Percentiles rank a stretch among this genome's conserved stretches.
Evolutionary conservation across 2,329 filamentous ascomycete genomes (phyloP).

Genomic region (Fusarium brevicatenulatum): DNA sequence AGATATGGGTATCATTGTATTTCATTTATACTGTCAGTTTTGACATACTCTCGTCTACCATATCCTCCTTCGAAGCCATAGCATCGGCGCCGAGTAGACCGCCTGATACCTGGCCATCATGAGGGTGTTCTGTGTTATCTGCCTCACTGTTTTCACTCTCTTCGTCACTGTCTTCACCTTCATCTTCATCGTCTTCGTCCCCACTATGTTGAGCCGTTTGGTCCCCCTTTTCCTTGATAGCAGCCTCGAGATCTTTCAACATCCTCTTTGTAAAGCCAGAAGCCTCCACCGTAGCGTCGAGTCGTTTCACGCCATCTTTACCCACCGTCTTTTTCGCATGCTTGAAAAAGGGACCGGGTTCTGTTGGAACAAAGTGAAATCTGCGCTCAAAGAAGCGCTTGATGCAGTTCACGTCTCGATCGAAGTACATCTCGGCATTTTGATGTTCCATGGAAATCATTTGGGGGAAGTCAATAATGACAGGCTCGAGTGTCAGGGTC

Average conservation of each 20-base stretch:
- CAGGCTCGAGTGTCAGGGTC: conserved; percentile 70
- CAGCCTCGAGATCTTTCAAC: conserved; percentile 90
- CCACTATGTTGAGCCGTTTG: conserved; percentile 52
- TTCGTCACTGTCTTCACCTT: conserved; percentile 46
- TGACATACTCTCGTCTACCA: conserved; percentile 45
- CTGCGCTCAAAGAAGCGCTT: conserved; percentile 92
- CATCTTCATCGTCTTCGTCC: conserved; percentile 45
- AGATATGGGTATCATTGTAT: conserved; percentile 33
- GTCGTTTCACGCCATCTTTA: conserved; percentile 70
- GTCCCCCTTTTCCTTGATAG: conserved; percentile 81
- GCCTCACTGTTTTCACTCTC: conserved; percentile 43
- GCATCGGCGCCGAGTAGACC: conserved; percentile 39
- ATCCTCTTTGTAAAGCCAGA: conserved; percentile 98
- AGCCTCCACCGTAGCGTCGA: conserved; percentile 90
- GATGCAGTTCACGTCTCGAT: conserved; percentile 93
- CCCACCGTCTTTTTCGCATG: conserved; percentile 81
- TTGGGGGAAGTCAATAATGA: conserved; percentile 97
- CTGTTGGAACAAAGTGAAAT: conserved; percentile 86
- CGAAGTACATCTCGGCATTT: conserved; percentile 97
- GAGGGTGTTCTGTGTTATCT: conserved; percentile 31
- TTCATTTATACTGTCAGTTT: conserved; percentile 43
- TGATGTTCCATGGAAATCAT: conserved; percentile 95
- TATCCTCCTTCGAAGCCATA: conserved; percentile 22
- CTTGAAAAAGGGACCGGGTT: conserved; percentile 84
- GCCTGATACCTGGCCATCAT: conserved; percentile 29